phyloP scores from a whole-genome alignment of 2,329 filamentous ascomycete genomes.

The Verticillium nubilum region DNA sequence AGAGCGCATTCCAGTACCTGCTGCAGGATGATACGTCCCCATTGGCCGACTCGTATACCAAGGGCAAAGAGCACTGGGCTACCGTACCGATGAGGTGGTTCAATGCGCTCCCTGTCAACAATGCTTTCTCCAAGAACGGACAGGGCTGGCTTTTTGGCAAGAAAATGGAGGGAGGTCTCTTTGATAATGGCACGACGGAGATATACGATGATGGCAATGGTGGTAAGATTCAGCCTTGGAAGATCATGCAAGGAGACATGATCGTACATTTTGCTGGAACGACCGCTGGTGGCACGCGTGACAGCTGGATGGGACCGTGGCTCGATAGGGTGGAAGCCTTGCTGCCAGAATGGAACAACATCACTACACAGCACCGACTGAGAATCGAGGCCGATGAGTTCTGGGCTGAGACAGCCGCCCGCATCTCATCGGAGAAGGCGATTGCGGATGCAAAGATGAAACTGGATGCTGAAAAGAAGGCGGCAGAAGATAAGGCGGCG shows the following conservation, averaged over 20 bases:
- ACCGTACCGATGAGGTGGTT: constrained; percentile 25
- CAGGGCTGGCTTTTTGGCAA: constrained; percentile 21
- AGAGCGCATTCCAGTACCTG: constrained; percentile 23
- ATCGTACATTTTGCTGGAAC: constrained; percentile 22
- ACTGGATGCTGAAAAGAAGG: constrained; percentile 7
- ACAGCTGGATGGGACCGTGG: constrained; percentile 25
- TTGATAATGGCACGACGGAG: constrained; percentile 21
- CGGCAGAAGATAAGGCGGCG: constrained; percentile 3
- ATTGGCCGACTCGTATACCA: constrained; percentile 12
- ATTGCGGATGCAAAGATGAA: constrained; percentile 3
- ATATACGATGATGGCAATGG: constrained; percentile 19
- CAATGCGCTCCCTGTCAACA: constrained; percentile 26
- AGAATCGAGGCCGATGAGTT: constrained; percentile 11
- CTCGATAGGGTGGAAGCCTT: constrained; percentile 18
- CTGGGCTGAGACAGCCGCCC: constrained; percentile 13
- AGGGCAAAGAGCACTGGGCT: constrained; percentile 20
- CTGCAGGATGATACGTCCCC: constrained; percentile 17
- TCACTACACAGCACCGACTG: constrained; percentile 12
- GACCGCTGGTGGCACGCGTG: constrained; percentile 16
- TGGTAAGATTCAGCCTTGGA: constrained; percentile 19
- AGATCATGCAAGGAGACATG: constrained; percentile 24
- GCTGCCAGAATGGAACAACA: constrained; percentile 22
- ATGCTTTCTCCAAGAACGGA: constrained; percentile 18
- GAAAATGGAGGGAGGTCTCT: constrained; percentile 17
- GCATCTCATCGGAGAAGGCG: constrained; percentile 5